Evolutionary conservation across 1,139 yeast species (phyloP), one percentile per base, ranked within the genome.

Genomic region (Zygosaccharomyces sapae): DNA sequence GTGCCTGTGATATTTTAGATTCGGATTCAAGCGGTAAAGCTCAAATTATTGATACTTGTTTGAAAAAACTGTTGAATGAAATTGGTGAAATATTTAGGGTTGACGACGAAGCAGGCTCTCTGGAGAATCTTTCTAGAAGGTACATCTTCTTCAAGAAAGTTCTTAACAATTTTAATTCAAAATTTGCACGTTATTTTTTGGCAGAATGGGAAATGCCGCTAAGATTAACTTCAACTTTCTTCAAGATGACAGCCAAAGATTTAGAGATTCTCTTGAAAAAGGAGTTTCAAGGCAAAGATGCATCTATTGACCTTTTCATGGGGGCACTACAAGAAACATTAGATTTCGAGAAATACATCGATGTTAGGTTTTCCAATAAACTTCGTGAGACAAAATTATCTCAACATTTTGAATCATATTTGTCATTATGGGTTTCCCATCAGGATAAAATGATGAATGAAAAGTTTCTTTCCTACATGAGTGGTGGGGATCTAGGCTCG

Each of bases 91-190:
- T 92, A 10, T 92, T 92, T 67, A 77, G 80, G 48, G 74, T 80
- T 27, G 74, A 80, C 16, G 97, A 89, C 57, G 98, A 90, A 66
- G 97, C 98, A 0, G 97, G 97, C 0, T 84, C 95, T 1, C 70
- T 92, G 52, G 98, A 92, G 51, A 92, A 92, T 65, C 70, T 92
- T 41, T 76, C 80, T 16, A 72, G 97, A 55, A 72, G 98, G 43
- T 92, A 80, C 63, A 77, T 90, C 27, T 92, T 86, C 65, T 84
- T 88, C 66, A 83, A 84, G 55, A 81, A 86, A 55, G 76, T 87
- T 1, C 68, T 89, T 48, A 76, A 75, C 41, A 76, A 79, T 46
- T 80, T 84, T 52, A 81, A 79, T 45, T 67, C 77, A 1, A 75
- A 74, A 33, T 80, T 75, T 54, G 63, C 73, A 2, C 60, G 67